Evolutionary conservation across 1,284 basidiomycete species (phyloP).

Genomic region (Trichosporon asahii): DNA sequence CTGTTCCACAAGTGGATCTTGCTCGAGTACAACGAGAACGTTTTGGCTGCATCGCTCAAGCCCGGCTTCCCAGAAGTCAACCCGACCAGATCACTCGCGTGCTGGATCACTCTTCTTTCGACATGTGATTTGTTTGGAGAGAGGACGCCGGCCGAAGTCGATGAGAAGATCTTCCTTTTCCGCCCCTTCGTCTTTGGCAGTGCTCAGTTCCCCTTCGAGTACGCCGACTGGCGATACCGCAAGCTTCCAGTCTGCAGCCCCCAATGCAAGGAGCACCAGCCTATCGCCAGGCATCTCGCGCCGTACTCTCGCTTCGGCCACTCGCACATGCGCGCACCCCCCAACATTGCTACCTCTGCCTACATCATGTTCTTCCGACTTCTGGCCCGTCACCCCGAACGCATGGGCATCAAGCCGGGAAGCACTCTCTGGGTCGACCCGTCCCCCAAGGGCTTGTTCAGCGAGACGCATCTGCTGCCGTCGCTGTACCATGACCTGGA

Average conservation of each 20-base stretch:
- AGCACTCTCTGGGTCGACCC: constrained; percentile 27
- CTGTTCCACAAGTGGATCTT: constrained; percentile 42
- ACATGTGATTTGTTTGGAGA: constrained; percentile 35
- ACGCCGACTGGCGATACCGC: constrained; percentile 53
- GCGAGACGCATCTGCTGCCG: constrained; percentile 34
- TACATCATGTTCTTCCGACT: constrained; percentile 42
- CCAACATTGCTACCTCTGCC: constrained; percentile 36
- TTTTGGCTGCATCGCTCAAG: constrained; percentile 48
- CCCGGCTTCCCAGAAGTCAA: constrained; percentile 51
- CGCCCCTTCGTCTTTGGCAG: constrained; percentile 57
- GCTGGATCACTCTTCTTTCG: constrained; percentile 40
- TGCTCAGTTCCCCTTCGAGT: constrained; percentile 54
- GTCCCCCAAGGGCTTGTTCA: constrained; percentile 27
- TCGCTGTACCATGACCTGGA: constrained; percentile 50
- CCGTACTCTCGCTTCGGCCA: constrained; percentile 46
- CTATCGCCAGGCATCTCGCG: constrained; percentile 30
- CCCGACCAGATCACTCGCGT: constrained; percentile 41
- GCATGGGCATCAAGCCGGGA: constrained; percentile 31
- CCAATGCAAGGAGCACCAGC: constrained; percentile 27
- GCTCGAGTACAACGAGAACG: constrained; percentile 45
- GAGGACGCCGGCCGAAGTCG: constrained; percentile 51
- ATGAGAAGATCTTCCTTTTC: constrained; percentile 56
- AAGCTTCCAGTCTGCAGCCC: constrained; percentile 43
- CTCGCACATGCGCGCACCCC: constrained; percentile 41
- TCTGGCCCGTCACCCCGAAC: constrained; percentile 40